Evolutionary conservation across 495 filamentous ascomycete genomes (phyloP), one percentile per base, ranked within the genome.

Genomic region (Hyaloscypha variabilis): DNA sequence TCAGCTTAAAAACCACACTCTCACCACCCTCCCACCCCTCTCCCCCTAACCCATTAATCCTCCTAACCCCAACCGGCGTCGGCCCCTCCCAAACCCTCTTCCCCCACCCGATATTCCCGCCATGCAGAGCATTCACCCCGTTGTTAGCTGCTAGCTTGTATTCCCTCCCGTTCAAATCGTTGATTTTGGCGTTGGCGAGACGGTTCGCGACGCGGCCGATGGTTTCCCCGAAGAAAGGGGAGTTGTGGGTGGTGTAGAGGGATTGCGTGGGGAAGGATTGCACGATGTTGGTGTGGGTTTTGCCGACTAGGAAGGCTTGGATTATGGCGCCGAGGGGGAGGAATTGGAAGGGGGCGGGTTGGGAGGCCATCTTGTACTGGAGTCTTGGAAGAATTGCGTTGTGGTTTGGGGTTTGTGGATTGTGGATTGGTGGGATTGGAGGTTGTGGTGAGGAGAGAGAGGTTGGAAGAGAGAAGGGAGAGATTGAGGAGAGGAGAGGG

Each of bases 121-220:
- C 94, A 74, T 98, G 94, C 54, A 97, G 75, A 53, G 84, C 85
- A 77, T 97, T 96, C 6, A 83, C 81, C 0, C 85, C 87, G 69
- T 97, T 86, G 73, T 97, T 98, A 42, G 81, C 81, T 2, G 82
- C 80, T 29, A 98, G 81, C 17, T 79, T 65, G 72, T 95, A 93
- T 3, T 79, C 74, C 62, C 85, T 83, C 25, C 88, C 88, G 75
- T 97, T 97, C 54, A 97, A 76, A 23, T 81, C 79, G 60, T 85
- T 72, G 70, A 97, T 85, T 62, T 86, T 80, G 1, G 89, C 94
- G 71, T 85, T 77, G 58, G 85, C 85, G 74, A 97, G 86, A 26
- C 94, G 90, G 77, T 99, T 99, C 54, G 93, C 92, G 11, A 95
- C 85, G 31, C 94, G 90, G 24, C 94, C 94, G 72, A 99, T 97